These are phyloP conservation scores for Geosmithia putterillii DNA, from an alignment of 2,329 filamentous ascomycete species.

Conservation along the genomic window DNA sequence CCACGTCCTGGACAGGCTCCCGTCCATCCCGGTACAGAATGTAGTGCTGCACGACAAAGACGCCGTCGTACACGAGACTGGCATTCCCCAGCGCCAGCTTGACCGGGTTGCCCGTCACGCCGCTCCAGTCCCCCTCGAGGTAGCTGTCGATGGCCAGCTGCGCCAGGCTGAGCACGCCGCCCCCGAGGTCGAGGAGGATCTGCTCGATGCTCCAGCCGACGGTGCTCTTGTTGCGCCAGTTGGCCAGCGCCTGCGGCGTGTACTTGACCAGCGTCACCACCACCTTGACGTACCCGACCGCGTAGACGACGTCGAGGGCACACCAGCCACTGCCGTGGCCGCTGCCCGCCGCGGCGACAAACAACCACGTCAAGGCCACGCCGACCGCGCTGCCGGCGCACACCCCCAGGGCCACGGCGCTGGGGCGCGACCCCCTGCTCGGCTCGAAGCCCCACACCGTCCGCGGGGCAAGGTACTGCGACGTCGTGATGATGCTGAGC, in stretches of 20 bases:
- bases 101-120: slow-evolving; percentile 80
- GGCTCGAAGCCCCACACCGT: slow-evolving; percentile 64
- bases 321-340: slow-evolving; percentile 38
- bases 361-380: slow-evolving; percentile 36
- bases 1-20: slow-evolving; percentile 2
- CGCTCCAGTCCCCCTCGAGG: slow-evolving; percentile 77
- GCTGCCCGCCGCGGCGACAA: slow-evolving; percentile 18
- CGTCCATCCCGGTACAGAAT: slow-evolving; percentile 46
- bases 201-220: slow-evolving; percentile 77
- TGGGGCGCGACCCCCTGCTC: slow-evolving; percentile 40
- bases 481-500: slow-evolving; percentile 59
- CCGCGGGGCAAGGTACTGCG: slow-evolving; percentile 66
- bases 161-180: slow-evolving; percentile 67
- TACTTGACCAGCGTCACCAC: slow-evolving; percentile 86
- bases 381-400: slow-evolving; percentile 55
- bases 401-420: slow-evolving; percentile 53
- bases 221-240: slow-evolving; percentile 77
- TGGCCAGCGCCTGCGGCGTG: slow-evolving; percentile 72
- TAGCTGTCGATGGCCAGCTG: slow-evolving; percentile 81
- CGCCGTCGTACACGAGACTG: slow-evolving; percentile 70
- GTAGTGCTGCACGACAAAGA: slow-evolving; percentile 87
- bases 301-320: slow-evolving; percentile 51
- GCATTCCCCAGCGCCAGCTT: slow-evolving; percentile 83
- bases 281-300: slow-evolving; percentile 80
- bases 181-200: slow-evolving; percentile 72